Evolutionary conservation across 2,329 filamentous ascomycete genomes (phyloP), one percentile per base, ranked within the genome.

Genomic region (Diaporthe sp.): DNA sequence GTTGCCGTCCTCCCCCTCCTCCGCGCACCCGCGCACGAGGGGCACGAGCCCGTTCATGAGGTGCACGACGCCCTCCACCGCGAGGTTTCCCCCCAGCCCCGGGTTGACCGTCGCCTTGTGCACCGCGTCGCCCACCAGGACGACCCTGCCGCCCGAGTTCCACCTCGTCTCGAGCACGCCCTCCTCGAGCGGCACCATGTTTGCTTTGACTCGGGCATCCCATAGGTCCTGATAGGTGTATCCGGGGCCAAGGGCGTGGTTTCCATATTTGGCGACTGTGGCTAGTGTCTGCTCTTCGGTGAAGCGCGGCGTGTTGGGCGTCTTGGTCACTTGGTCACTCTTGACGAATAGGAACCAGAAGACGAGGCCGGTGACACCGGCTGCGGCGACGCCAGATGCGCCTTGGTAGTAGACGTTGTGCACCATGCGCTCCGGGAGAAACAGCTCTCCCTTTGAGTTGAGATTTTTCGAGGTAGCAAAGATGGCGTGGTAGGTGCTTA

Each of bases 221-320:
- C 78, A 80, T 7, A 80, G 73, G 68, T 79, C 78, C 7, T 65
- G 55, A 28, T 76, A 79, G 4, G 78, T 81, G 72, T 79, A 81
- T 1, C 65, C 76, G 5, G 78, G 77, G 22, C 79, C 77, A 2
- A 80, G 19, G 5, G 22, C 22, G 28, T 58, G 42, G n/a, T 78
- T 53, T 15, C 77, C 76, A 44, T 75, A 74, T 58, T 77, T 71
- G 4, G 28, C 55, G 19, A 79, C 73, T 8, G 67, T 75, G 12
- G 68, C 70, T 15, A 78, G 72, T 10, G 67, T 73, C 28, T 79
- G 71, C 4, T 44, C 61, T 17, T 78, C 73, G 22, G 74, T 76
- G 49, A 75, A 79, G 7, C 75, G 72, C 12, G 72, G 72, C 4
- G 37, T 62, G 72, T 77, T 73, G 17, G 76, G 76, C 51, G 19